A percentile compares a stretch with the other conserved stretches of the same genome.
phyloP scores from a whole-genome alignment of 176 grass and related monocot species.

The Paspalum vaginatum region DNA sequence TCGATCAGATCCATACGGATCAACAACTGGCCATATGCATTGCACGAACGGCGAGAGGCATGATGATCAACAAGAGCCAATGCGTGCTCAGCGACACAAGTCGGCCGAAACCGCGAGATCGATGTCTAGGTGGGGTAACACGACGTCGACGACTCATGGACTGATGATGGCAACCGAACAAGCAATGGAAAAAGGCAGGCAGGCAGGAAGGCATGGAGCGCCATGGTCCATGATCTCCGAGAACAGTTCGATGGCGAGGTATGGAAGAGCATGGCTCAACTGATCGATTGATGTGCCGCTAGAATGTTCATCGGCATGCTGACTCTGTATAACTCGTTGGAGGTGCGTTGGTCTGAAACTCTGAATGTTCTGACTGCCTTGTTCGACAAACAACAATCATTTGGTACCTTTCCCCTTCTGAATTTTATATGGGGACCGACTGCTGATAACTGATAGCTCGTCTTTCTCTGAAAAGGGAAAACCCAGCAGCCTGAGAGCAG shows the following conservation, averaged over 20 bases:
- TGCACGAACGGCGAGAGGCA: neutral
- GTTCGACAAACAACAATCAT: neutral
- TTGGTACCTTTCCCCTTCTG: neutral
- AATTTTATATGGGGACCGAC: neutral
- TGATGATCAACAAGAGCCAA: neutral
- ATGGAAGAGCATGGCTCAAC: constrained; percentile 9
- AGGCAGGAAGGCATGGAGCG: constrained; percentile 17
- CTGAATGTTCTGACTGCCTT: neutral
- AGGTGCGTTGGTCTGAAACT: neutral
- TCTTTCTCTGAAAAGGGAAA: neutral
- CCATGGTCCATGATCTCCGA: constrained; percentile 10
- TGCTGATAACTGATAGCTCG: constrained; percentile 8
- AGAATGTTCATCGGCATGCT: neutral
- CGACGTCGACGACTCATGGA: neutral
- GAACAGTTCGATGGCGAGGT: constrained; percentile 19
- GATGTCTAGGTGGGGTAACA: neutral
- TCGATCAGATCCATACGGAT: neutral
- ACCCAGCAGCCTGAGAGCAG: neutral
- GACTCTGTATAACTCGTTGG: neutral
- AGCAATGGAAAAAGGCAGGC: neutral
- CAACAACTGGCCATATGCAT: neutral
- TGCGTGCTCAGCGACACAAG: neutral
- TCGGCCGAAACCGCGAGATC: neutral
- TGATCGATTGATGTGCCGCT: neutral
- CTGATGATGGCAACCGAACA: constrained; percentile 24